These are phyloP conservation scores for Neurospora sp. DNA, from an alignment of 2,329 filamentous ascomycete genomes.

Conservation along the genomic window DNA sequence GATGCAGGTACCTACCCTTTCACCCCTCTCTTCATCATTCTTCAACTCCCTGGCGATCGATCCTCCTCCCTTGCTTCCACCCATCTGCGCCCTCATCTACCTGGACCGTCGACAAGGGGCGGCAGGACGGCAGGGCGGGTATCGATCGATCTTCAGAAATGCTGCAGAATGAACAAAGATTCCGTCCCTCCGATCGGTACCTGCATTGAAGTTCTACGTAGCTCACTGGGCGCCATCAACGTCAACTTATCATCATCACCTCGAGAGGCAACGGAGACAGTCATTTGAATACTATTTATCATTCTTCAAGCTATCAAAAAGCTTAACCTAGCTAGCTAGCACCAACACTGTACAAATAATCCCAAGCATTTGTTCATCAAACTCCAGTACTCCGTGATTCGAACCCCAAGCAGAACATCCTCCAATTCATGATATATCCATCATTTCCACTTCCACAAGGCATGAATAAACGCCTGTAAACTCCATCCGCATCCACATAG, in stretches of 20 bases:
- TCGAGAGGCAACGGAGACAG: too few species aligned
- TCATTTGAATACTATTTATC: background rate
- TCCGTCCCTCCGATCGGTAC: background rate
- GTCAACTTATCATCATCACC: too few species aligned
- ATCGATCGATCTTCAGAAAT: background rate
- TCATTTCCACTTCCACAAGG: background rate
- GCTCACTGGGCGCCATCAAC: too few species aligned
- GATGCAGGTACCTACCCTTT: background rate
- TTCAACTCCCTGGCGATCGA: background rate
- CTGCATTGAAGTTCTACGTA: background rate
- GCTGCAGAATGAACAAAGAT: background rate
- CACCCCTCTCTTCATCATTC: background rate
- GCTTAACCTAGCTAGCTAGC: background rate
- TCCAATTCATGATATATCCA: background rate
- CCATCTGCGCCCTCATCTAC: background rate
- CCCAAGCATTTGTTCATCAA: background rate
- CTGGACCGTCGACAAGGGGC: background rate
- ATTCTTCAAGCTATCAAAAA: background rate
- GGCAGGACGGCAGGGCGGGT: background rate
- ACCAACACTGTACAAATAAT: background rate
- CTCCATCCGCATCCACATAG: background rate
- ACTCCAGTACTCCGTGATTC: background rate
- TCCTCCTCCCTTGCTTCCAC: background rate
- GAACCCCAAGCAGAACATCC: background rate
- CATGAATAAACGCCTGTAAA: background rate